phyloP scores from a whole-genome alignment of 495 filamentous ascomycete species.

The Pyrenula aspistea region DNA sequence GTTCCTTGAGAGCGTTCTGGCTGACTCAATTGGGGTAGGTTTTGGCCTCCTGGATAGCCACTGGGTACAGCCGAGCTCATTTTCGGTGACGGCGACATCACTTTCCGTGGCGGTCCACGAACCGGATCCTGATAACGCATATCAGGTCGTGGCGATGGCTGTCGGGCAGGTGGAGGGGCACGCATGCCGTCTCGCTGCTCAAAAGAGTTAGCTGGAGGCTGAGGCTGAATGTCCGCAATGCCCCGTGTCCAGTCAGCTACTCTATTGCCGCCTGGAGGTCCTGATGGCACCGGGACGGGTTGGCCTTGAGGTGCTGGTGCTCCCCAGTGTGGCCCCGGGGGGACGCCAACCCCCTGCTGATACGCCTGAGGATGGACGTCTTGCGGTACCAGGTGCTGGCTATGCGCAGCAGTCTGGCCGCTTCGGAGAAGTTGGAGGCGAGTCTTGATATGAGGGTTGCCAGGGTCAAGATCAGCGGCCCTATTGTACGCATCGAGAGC shows the following conservation, averaged over 20 bases:
- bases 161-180: slow-evolving; percentile 50
- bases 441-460: slow-evolving; percentile 92
- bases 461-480: slow-evolving; percentile 85
- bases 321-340: slow-evolving; percentile 80
- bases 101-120: slow-evolving; percentile 40
- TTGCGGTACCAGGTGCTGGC: slow-evolving; percentile 61
- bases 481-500: slow-evolving; percentile 92
- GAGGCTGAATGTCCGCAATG: slow-evolving; percentile 63
- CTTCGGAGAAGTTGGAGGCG: slow-evolving; percentile 77
- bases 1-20: not conserved
- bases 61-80: slow-evolving; percentile 40
- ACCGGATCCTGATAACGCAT: slow-evolving; percentile 63
- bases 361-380: slow-evolving; percentile 83
- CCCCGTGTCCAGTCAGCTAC: slow-evolving; percentile 63
- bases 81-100: slow-evolving; percentile 52
- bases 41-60: slow-evolving; percentile 49
- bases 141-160: slow-evolving; percentile 53
- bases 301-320: slow-evolving; percentile 51
- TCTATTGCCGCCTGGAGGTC: slow-evolving; percentile 37
- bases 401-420: slow-evolving; percentile 57
- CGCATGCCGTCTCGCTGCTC: slow-evolving; percentile 65
- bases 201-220: slow-evolving; percentile 57
- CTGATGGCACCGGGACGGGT: slow-evolving; percentile 49
- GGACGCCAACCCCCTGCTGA: slow-evolving; percentile 57
- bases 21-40: slow-evolving; percentile 42